Base-by-base conservation (phyloP, 1,284 basidiomycete species). In the Bjerkandera adusta region DNA sequence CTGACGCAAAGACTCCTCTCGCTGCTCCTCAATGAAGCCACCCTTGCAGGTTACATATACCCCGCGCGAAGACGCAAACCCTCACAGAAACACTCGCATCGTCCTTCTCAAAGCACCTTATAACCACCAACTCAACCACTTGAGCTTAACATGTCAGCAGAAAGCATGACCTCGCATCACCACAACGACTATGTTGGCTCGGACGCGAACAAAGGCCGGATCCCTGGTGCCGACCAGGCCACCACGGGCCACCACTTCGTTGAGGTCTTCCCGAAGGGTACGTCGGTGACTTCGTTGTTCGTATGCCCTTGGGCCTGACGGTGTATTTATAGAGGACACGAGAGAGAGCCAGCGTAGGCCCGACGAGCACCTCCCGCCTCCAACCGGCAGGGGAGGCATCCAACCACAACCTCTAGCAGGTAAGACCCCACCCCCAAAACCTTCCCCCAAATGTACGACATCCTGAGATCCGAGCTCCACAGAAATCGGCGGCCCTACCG, bases 111-210 rank as follows among this genome's bases (percentile, higher is more conserved):
- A 8, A n/a, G n/a, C 35, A 8, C 35, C 35, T n/a, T 36, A 16
- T 16, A 21, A 30, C 21, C 37, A 33, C 37, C 13, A 15, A 21
- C 32, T 27, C 38, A 21, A 27, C 46, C 32, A n/a, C n/a, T n/a
- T n/a, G n/a, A n/a, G n/a, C 11, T 18, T 15, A 57, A 29, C 48
- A 58, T 57, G 54, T 46, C 45, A 25, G 25, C 52, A 24, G 41
- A 44, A 24, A 30, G 43, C 16, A 51, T 54, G 22, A 60, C 57
- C 45, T 46, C 48, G 32, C 41, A 39, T 24, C 50, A 54, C 36
- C 63, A 63, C 56, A 60, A 65, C 52, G 63, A 65, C 53, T 61
- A 59, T 42, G 60, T 64, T 20, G 63, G 61, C 47, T 49, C 34
- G 38, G 60, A 61, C 32, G 59, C 57, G 32, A 63, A 55, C 51